Conservation (phyloP, 257 asterid genomes). For the Solanum rostratum region DNA sequence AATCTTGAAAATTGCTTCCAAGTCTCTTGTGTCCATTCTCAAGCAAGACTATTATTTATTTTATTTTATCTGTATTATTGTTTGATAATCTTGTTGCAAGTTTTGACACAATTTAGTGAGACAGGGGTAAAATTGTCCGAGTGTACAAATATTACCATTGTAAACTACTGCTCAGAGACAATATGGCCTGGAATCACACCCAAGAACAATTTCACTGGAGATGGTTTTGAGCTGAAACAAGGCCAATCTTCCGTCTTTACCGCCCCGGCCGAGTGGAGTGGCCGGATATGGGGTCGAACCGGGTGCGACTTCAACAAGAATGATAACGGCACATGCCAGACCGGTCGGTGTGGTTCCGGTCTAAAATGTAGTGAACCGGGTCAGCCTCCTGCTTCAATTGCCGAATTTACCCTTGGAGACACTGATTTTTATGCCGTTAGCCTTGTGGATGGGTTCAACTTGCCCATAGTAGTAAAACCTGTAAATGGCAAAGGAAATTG, state of each 20-base stretch:
- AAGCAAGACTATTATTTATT: no score
- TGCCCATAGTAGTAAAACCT: constrained; percentile 44
- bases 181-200: constrained; percentile 61
- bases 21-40: no score
- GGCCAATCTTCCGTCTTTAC: constrained; percentile 40
- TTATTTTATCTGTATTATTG: not conserved
- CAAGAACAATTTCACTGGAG: constrained; percentile 29
- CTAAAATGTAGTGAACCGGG: constrained; percentile 37
- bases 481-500: constrained; percentile 43
- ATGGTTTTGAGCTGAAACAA: constrained; percentile 35
- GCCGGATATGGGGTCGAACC: constrained; percentile 66
- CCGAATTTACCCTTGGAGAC: constrained; percentile 45
- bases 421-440: constrained; percentile 50
- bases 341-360: constrained; percentile 40
- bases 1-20: not conserved
- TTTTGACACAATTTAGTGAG: not conserved
- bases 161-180: constrained; percentile 51
- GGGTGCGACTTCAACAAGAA: constrained; percentile 39
- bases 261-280: constrained; percentile 42
- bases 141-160: constrained; percentile 37
- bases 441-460: constrained; percentile 64
- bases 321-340: constrained; percentile 43
- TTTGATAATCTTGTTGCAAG: not conserved
- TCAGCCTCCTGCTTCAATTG: constrained; percentile 49
- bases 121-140: constrained; percentile 22